A percentile compares a stretch with the other conserved stretches of the same genome.
Conservation (phyloP, 495 filamentous ascomycete genomes). For the Pseudoneurospora amorphoporcata region DNA sequence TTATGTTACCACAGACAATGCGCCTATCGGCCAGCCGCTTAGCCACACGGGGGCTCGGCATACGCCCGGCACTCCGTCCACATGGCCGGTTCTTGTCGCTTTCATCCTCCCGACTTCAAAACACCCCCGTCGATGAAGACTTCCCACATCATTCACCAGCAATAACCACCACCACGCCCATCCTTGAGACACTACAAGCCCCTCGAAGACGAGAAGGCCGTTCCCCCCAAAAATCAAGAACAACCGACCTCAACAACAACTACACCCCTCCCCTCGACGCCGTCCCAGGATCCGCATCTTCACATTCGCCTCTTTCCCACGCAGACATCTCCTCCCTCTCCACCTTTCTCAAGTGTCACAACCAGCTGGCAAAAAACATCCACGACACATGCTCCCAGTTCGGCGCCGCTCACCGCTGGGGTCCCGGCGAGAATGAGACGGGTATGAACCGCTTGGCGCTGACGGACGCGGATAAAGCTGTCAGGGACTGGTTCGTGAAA, state of each 20-base stretch:
- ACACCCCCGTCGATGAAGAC: not conserved
- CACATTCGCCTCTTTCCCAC: not conserved
- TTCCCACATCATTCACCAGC: not conserved
- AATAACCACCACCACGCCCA: not conserved
- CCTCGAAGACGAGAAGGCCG: not conserved
- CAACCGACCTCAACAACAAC: not conserved
- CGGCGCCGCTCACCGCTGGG: conserved; percentile 9
- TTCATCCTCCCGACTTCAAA: not conserved
- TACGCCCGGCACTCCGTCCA: not conserved
- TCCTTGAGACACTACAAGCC: not conserved
- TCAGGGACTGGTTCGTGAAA: conserved; percentile 65
- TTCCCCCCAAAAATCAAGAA: not conserved
- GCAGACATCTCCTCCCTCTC: not conserved
- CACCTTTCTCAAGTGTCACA: conserved; percentile 40
- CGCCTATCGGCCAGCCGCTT: not conserved
- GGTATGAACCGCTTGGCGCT: conserved; percentile 48
- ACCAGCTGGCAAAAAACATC: conserved; percentile 49
- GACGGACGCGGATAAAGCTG: conserved; percentile 59
- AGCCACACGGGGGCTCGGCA: not conserved
- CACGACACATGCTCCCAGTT: conserved; percentile 54
- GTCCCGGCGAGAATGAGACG: conserved; percentile 28
- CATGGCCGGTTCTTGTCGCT: not conserved
- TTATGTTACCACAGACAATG: not conserved
- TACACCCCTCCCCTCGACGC: not conserved
- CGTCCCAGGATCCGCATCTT: not conserved